phyloP scores from a whole-genome alignment of 1,284 basidiomycete species.

The Pterulicium gracile region DNA sequence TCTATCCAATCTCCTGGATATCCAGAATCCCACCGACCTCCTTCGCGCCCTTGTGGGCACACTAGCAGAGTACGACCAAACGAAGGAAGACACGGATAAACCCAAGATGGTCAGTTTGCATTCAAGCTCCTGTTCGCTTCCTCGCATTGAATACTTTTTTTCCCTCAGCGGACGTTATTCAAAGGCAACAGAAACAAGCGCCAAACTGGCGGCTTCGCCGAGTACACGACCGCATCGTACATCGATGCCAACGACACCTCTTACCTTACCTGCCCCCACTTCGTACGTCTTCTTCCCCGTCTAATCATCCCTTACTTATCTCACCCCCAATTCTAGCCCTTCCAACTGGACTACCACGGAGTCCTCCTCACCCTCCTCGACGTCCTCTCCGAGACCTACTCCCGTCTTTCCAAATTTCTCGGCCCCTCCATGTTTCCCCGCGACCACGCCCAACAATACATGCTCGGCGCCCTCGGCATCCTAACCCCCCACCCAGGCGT shows the following conservation, averaged over 20 bases:
- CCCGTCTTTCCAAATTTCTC: slow-evolving; percentile 70
- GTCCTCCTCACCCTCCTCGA: slow-evolving; percentile 78
- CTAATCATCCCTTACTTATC: slow-evolving; percentile 1
- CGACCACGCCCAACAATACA: slow-evolving; percentile 43
- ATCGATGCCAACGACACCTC: slow-evolving; percentile 49
- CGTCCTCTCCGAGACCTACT: slow-evolving; percentile 78
- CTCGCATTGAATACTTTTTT: slow-evolving; percentile 9
- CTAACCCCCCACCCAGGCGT: slow-evolving; percentile 70
- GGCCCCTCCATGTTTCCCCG: slow-evolving; percentile 61
- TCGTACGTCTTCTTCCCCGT: slow-evolving; percentile 31
- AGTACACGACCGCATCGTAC: slow-evolving; percentile 45
- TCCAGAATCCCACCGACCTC: slow-evolving; percentile 67
- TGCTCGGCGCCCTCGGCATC: slow-evolving; percentile 66
- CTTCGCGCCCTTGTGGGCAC: slow-evolving; percentile 62
- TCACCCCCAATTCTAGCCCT: slow-evolving; percentile 41
- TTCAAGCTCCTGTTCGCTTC: neutral
- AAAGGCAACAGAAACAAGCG: slow-evolving; percentile 41
- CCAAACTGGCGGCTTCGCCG: slow-evolving; percentile 40
- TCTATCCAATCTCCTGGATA: slow-evolving; percentile 69
- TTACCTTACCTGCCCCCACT: slow-evolving; percentile 66
- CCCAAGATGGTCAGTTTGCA: slow-evolving; percentile 54
- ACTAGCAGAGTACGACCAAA: slow-evolving; percentile 68
- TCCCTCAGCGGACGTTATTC: slow-evolving; percentile 41
- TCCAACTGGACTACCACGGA: slow-evolving; percentile 78
- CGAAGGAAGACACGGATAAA: slow-evolving; percentile 72